A percentile compares a stretch with the other conserved stretches of the same genome.
Evolutionary conservation across 2,329 filamentous ascomycete genomes (phyloP).

Genomic region (Chaetomium olivaceum): DNA sequence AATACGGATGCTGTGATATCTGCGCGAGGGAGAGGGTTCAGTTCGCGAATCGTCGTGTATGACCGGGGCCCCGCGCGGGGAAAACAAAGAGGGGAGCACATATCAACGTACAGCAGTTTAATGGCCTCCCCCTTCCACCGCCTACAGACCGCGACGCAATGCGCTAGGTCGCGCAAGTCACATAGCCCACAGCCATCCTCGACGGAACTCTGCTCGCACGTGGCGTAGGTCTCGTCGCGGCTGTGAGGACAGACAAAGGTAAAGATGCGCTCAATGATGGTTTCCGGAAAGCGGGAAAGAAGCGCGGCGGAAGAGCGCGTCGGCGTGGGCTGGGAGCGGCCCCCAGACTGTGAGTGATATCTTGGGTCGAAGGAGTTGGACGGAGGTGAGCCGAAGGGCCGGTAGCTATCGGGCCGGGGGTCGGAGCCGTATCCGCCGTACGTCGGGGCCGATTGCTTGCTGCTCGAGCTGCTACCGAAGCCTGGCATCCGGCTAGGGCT

Average conservation of each 20-base stretch:
- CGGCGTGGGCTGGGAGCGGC: slow-evolving; percentile 38
- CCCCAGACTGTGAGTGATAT: slow-evolving; percentile 22
- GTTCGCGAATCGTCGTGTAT: neutral
- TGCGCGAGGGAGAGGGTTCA: slow-evolving; percentile 40
- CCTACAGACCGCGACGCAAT: slow-evolving; percentile 73
- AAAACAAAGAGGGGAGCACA: neutral
- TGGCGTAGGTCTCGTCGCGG: slow-evolving; percentile 73
- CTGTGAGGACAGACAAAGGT: slow-evolving; percentile 80
- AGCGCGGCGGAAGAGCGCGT: slow-evolving; percentile 45
- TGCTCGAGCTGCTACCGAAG: slow-evolving; percentile 23
- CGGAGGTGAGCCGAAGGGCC: slow-evolving; percentile 30
- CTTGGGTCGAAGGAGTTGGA: slow-evolving; percentile 24
- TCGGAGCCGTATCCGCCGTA: slow-evolving; percentile 23
- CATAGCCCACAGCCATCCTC: slow-evolving; percentile 90
- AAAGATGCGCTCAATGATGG: slow-evolving; percentile 78
- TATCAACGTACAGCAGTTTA: slow-evolving; percentile 61
- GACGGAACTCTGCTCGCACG: slow-evolving; percentile 76
- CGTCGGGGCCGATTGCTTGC: slow-evolving; percentile 14
- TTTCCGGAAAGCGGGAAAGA: slow-evolving; percentile 60
- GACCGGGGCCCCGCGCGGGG: neutral
- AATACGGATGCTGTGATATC: slow-evolving; percentile 87
- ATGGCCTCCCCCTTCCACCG: slow-evolving; percentile 63
- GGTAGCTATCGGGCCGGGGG: slow-evolving; percentile 27
- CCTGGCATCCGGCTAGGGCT: slow-evolving; percentile 26
- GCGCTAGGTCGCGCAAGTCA: slow-evolving; percentile 83